Conservation (phyloP, 345 rosid genomes). For the Gossypium ekmanianum region DNA sequence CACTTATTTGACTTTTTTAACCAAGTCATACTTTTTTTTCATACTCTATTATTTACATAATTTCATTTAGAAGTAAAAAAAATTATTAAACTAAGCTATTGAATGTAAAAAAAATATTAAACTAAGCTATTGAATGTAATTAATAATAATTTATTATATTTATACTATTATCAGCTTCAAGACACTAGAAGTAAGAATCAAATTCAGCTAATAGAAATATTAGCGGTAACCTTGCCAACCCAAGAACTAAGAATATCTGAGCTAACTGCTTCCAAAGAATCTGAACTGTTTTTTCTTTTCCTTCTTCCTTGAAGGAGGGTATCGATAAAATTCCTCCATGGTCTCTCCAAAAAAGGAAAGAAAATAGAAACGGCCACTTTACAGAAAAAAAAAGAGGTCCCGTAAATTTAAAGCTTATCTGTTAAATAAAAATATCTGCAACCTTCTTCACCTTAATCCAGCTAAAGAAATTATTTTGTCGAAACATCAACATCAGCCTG, state of each 20-base stretch:
- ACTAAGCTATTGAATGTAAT: not conserved
- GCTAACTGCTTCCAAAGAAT: not conserved
- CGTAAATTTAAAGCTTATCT: conserved; percentile 19
- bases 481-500: conserved; percentile 18
- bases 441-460: conserved; percentile 15
- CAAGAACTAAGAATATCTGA: too few relatives aligned
- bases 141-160: not conserved
- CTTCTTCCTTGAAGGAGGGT: not conserved
- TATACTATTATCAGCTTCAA: not conserved
- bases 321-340: not conserved
- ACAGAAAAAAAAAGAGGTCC: conserved; percentile 8
- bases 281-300: not conserved
- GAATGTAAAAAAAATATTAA: not conserved
- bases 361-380: not conserved
- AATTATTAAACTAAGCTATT: not conserved
- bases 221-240: not conserved
- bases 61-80: not conserved
- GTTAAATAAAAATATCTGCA: conserved; percentile 15
- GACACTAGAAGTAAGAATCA: not conserved
- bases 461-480: conserved; percentile 17
- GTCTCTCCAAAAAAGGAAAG: not conserved
- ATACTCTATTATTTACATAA: not conserved
- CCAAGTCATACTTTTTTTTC: too few relatives aligned
- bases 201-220: not conserved
- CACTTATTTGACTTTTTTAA: too few relatives aligned